Evolutionary conservation across 108 stramenopile species (phyloP).

Genomic region (Nitzschia inconspicua): DNA sequence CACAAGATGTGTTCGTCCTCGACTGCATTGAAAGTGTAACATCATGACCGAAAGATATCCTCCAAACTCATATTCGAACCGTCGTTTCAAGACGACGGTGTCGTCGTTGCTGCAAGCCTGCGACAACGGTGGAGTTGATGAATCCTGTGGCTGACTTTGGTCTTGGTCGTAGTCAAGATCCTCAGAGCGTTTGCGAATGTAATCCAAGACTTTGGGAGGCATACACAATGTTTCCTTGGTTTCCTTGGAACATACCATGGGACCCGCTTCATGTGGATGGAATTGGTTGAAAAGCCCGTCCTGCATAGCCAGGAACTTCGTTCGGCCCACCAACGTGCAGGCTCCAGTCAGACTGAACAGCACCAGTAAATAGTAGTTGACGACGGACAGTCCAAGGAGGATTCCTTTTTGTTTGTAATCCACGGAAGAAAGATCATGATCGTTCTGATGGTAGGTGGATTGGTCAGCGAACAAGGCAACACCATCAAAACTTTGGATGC

Average conservation of each 20-base stretch:
- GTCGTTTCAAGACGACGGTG: conserved; percentile 1
- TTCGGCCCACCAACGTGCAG: not conserved
- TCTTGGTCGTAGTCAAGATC: not conserved
- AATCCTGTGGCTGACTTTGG: not conserved
- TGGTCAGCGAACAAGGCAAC: conserved; percentile 3
- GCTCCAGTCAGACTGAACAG: not conserved
- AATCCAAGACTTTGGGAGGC: not conserved
- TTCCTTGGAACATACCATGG: too few relatives aligned
- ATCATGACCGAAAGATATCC: not conserved
- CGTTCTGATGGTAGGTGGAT: not conserved
- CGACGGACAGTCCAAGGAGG: not conserved
- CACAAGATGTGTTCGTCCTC: not conserved
- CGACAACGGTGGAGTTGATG: not conserved
- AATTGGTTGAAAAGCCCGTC: too few relatives aligned
- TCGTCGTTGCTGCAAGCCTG: too few relatives aligned
- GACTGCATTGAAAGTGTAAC: conserved; percentile 3
- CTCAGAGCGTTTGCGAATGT: not conserved
- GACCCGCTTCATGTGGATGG: too few relatives aligned
- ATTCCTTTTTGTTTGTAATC: not conserved
- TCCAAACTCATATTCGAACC: conserved; percentile 7
- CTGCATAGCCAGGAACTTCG: too few relatives aligned
- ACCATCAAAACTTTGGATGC: conserved; percentile 1
- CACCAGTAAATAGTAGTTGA: conserved; percentile 3
- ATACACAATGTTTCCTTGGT: too few relatives aligned
- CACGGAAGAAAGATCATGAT: not conserved